Evolutionary conservation across 2,329 filamentous ascomycete species (phyloP).

Genomic region (Colletotrichum camelliae): DNA sequence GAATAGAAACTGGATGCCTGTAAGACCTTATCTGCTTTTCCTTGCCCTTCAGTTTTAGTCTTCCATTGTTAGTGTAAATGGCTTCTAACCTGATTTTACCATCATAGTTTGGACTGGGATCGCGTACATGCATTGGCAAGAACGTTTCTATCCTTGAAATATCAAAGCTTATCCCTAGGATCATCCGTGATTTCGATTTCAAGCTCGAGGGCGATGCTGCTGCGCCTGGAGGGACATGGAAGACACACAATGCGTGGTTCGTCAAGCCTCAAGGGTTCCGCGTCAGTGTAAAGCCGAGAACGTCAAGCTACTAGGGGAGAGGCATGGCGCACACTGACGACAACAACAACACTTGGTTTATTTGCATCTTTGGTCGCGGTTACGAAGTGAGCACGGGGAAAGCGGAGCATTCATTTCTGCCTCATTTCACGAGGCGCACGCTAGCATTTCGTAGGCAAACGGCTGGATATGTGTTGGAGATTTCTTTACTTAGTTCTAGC

Average conservation of each 20-base stretch:
- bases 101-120: conserved; percentile 44
- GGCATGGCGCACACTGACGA: background rate
- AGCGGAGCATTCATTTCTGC: background rate
- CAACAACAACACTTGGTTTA: background rate
- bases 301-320: background rate
- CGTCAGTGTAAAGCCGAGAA: conserved; percentile 25
- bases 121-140: conserved; percentile 47
- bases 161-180: conserved; percentile 43
- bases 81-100: accelerated
- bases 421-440: background rate
- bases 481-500: no score
- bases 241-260: conserved; percentile 44
- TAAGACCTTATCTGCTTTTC: conserved; percentile 6
- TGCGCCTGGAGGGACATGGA: conserved; percentile 27
- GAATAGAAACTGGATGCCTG: conserved; percentile 32
- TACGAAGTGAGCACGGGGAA: background rate
- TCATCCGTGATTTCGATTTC: conserved; percentile 39
- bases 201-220: conserved; percentile 23
- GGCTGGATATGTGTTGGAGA: background rate
- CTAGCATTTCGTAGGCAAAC: no score
- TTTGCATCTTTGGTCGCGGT: background rate
- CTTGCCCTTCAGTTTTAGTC: background rate
- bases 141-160: conserved; percentile 50
- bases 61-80: background rate
- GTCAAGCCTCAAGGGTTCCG: conserved; percentile 46